phyloP scores from a whole-genome alignment of 169 alveolate genomes.

The Babesia gibsoni region DNA sequence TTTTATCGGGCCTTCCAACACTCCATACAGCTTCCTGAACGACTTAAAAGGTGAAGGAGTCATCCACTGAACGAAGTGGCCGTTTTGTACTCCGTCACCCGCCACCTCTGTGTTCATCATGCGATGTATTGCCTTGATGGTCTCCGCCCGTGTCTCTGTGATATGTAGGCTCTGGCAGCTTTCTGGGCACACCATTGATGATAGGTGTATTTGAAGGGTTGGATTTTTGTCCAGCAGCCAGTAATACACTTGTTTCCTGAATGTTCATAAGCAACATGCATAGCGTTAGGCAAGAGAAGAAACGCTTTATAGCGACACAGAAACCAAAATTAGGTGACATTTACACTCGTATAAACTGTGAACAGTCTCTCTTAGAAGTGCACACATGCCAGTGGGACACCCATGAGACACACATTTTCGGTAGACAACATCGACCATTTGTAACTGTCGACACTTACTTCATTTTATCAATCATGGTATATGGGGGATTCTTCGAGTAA shows the following conservation, averaged over 20 bases:
- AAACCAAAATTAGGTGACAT: too few species aligned
- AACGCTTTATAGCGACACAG: too few species aligned
- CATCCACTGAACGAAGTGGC: constrained; percentile 84
- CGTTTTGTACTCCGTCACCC: constrained; percentile 79
- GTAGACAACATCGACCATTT: too few species aligned
- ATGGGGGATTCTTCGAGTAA: constrained; percentile 9
- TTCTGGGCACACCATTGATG: background rate
- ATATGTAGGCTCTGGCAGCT: background rate
- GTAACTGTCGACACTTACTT: too few species aligned
- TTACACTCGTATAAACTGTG: too few species aligned
- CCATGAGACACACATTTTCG: too few species aligned
- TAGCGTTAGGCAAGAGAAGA: too few species aligned
- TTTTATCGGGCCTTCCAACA: constrained; percentile 60
- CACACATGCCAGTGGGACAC: too few species aligned
- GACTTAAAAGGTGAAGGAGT: constrained; percentile 75
- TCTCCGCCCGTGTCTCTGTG: background rate
- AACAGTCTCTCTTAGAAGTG: too few species aligned
- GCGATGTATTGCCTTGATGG: background rate
- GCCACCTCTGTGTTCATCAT: constrained; percentile 8
- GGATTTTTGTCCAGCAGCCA: background rate
- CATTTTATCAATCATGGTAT: background rate
- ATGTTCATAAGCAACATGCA: too few species aligned
- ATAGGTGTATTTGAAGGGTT: too few species aligned
- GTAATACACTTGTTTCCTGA: constrained; percentile 3
- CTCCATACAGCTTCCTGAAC: constrained; percentile 78